Conservation (phyloP, 2,329 filamentous ascomycete species). For the Talaromyces sp. region DNA sequence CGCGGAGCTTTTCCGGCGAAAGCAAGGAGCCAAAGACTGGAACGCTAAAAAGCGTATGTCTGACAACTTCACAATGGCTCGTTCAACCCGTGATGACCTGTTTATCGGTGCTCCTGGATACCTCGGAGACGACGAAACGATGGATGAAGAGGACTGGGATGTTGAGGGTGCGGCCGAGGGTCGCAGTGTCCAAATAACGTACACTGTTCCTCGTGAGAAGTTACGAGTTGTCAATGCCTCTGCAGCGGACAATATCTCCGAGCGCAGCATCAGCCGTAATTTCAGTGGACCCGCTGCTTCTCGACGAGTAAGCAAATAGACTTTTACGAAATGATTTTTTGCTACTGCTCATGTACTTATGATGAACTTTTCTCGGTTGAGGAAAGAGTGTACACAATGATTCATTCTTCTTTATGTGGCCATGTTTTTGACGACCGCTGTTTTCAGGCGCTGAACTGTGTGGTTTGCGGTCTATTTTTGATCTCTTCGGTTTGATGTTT, state of each 20-base stretch:
- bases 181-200: conserved; percentile 80
- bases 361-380: conserved; percentile 5
- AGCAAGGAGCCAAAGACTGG: conserved; percentile 58
- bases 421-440: conserved; percentile 13
- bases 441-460: conserved; percentile 2
- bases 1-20: conserved; percentile 51
- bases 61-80: conserved; percentile 20
- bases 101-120: conserved; percentile 29
- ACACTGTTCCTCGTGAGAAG: conserved; percentile 85
- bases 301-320: conserved; percentile 20
- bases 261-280: conserved; percentile 30
- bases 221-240: conserved; percentile 86
- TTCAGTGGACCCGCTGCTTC: conserved; percentile 15
- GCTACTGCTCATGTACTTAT: conserved; percentile 11
- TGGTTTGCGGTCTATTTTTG: background rate
- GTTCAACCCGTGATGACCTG: conserved; percentile 29
- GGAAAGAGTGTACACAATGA: conserved; percentile 16
- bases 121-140: conserved; percentile 28
- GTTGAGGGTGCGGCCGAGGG: conserved; percentile 73
- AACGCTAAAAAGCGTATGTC: conserved; percentile 40
- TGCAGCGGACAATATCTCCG: conserved; percentile 35
- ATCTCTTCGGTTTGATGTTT: conserved; percentile 8
- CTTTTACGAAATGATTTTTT: conserved; percentile 8
- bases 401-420: conserved; percentile 7
- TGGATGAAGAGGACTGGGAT: conserved; percentile 64